Base-by-base conservation (phyloP, 139 green algal genomes). In the Volvox africanus region DNA sequence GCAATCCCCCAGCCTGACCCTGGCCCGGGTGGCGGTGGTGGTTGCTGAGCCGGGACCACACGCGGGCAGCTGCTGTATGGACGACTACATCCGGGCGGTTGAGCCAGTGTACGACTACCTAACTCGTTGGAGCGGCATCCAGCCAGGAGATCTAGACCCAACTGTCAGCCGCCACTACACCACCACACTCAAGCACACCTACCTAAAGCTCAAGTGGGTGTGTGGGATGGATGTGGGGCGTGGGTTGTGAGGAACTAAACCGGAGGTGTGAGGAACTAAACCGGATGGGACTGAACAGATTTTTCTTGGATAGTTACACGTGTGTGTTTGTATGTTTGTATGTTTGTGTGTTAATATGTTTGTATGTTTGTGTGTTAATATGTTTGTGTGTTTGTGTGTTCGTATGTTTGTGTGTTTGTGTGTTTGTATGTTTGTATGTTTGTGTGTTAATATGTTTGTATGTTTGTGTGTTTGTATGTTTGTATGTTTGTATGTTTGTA, bases 91-190 rank as follows among this genome's bases (percentile, higher is more conserved):
- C 22, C 93, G 95, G 3, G 91, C 89, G 20, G 96, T 97, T 30
- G 98, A 99, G 94, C 97, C 97, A 0, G 96, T 99, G 71, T 95
- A 97, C 71, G 98, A 99, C 94, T 97, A 99, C 94, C 95, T 99
- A 36, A 99, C 98, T n/a, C 93, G 97, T 12, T 95, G 78, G 88
- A 95, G 90, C 79, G 95, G 96, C 84, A 86, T 97, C 76, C 85
- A 94, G 30, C 91, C 94, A 13, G 97, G 96, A 2, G 97, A 98
- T 90, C 90, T 99, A 82, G 97, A 99, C 89, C 95, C 95, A 1
- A 68, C 50, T 30, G 92, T 92, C 37, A 97, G 91, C 20, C 92
- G 82, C 1, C 97, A 98, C 92, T 94, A 98, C 94, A 96, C 99
- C 80, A 98, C 96, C 81, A 99, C 96, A 18, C 93, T 99, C n/a